Base-by-base conservation (phyloP, 2,329 filamentous ascomycete genomes). In the Fusarium anthophilum region DNA sequence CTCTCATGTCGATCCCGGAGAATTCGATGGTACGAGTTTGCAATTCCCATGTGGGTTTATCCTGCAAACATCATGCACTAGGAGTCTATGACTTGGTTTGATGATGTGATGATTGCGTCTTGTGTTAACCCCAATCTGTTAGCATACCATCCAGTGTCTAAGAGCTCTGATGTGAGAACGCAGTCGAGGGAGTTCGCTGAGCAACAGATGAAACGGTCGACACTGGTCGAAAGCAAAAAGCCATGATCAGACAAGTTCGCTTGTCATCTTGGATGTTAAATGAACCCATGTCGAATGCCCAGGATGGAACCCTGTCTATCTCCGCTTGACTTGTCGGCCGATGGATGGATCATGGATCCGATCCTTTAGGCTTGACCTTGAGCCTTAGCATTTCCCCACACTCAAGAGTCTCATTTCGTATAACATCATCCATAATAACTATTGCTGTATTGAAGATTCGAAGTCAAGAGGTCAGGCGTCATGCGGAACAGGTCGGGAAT, bases 1-100 rank as follows among this genome's bases (percentile, higher is more conserved):
- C 59, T 28, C 58, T 59, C 72, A 65, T 74, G 72, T 59, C 59
- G 63, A 74, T 74, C 72, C 59, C 70, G 50, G 70, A 73, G 71
- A 72, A 72, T 73, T 72, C 15, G n/a, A 74, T 74, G 58, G 55
- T 45, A 56, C 48, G 51, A 60, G 41, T 61, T 63, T 51, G 43
- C 28, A 30, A 73, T 59, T 47, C 37, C 54, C 45, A 64, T 68
- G 18, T 37, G 41, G 26, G 37, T 41, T 24, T 30, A 38, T 43
- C 22, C 47, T 44, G 38, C 48, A 32, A 50, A 50, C 41, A 20
- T 66, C 41, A 44, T 57, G 38, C 44, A 44, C 37, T 50, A 70
- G 45, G 43, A 60, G 32, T 47, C 30, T 50, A 70, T 58, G 43
- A 60, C 41, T 47, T 28, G n/a, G 47, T 30, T 28, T 48, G 22